Evolutionary conservation across 768 basidiomycete genomes (phyloP).

Genomic region (Termitomyces sp.): DNA sequence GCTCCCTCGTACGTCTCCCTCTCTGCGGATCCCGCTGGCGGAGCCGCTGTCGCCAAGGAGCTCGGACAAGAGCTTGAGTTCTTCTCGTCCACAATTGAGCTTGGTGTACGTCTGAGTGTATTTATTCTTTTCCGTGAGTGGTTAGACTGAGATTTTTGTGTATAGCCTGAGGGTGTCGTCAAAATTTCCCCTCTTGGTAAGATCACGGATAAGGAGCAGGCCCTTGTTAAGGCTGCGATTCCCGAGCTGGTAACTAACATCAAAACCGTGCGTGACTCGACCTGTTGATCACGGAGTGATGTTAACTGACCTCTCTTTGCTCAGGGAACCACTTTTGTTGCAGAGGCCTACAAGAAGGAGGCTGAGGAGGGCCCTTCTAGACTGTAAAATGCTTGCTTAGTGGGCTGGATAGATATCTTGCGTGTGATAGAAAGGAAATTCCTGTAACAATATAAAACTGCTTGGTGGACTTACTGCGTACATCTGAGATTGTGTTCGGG

Average conservation of each 20-base stretch:
- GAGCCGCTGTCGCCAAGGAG: constrained; percentile 70
- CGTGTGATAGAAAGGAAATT: constrained; percentile 4
- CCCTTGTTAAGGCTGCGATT: constrained; percentile 74
- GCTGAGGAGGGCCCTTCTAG: constrained; percentile 19
- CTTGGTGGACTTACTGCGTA: neutral
- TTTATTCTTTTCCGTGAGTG: neutral
- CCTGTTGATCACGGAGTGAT: neutral
- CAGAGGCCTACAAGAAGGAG: constrained; percentile 28
- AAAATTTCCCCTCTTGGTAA: constrained; percentile 80
- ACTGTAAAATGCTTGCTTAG: constrained; percentile 9
- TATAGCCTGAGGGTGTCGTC: constrained; percentile 73
- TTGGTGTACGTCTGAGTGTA: constrained; percentile 59
- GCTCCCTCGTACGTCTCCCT: constrained; percentile 84
- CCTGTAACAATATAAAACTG: constrained; percentile 7
- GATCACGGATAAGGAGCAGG: constrained; percentile 65
- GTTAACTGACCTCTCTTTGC: neutral
- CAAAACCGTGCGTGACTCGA: constrained; percentile 43
- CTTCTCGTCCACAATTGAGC: constrained; percentile 86
- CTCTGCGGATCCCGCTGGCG: constrained; percentile 63
- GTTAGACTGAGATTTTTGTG: neutral
- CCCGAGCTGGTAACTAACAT: constrained; percentile 77
- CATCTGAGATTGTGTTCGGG: neutral
- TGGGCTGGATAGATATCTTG: neutral
- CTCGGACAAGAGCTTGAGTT: constrained; percentile 73
- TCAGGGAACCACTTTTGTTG: constrained; percentile 32